phyloP scores from a whole-genome alignment of 345 rosid species.

The Xanthoceras sorbifolium region DNA sequence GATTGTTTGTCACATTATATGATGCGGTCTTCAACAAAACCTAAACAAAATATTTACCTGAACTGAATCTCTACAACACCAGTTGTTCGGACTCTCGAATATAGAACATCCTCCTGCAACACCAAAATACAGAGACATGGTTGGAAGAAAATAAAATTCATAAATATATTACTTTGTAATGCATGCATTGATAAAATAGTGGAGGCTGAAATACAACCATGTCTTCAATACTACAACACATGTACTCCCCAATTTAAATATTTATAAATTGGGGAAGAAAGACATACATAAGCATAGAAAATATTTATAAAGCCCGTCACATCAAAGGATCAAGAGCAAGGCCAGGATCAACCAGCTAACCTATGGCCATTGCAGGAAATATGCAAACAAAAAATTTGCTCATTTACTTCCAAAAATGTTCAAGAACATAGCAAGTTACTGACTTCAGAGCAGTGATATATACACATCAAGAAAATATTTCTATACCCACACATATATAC shows the following conservation, averaged over 20 bases:
- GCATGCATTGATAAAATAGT: neutral
- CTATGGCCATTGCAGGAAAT: no score
- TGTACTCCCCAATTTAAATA: neutral
- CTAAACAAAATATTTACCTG: constrained; percentile 56
- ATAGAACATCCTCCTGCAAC: constrained; percentile 88
- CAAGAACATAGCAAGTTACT: neutral
- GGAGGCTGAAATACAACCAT: neutral
- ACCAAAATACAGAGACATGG: constrained; percentile 21
- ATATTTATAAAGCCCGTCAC: neutral
- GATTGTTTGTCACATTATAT: neutral
- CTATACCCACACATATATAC: no score
- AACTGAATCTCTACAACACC: constrained; percentile 98
- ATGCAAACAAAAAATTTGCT: neutral
- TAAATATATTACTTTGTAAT: neutral
- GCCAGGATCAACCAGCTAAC: neutral
- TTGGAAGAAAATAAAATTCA: neutral
- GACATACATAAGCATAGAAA: neutral
- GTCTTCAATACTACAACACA: neutral
- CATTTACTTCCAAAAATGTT: neutral
- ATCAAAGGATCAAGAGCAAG: neutral
- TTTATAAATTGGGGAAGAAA: neutral
- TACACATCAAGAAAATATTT: neutral
- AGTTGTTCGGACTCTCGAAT: constrained; percentile 96
- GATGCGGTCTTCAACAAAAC: neutral
- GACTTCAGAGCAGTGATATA: neutral